These are phyloP conservation scores for Fraxinus floribunda DNA, from an alignment of 305 asterid species.

Conservation along the genomic window DNA sequence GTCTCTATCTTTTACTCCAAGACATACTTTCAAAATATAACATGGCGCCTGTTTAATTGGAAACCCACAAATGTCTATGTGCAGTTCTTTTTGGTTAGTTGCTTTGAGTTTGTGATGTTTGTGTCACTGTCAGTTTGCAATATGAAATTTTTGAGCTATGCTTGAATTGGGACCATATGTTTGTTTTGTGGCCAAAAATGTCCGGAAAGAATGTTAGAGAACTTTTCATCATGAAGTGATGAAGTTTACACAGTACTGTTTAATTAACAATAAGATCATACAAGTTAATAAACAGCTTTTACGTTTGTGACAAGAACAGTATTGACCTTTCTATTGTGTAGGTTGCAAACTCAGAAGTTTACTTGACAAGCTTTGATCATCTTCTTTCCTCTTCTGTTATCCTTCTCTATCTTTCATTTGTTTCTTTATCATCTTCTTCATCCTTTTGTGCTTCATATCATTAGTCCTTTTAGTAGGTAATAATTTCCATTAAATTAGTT, in stretches of 20 bases:
- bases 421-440: neutral
- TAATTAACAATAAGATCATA: neutral
- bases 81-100: neutral
- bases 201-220: neutral
- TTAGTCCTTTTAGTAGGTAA: neutral
- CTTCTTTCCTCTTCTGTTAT: neutral
- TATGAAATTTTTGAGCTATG: neutral
- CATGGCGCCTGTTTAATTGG: neutral
- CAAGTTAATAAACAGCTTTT: neutral
- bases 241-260: neutral
- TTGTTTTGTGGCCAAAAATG: neutral
- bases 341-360: neutral
- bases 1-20: slow-evolving; percentile 18
- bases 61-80: neutral
- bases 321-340: neutral
- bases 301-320: neutral
- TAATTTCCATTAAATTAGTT: neutral
- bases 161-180: neutral
- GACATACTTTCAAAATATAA: neutral
- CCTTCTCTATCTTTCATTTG: neutral
- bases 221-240: neutral
- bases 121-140: neutral
- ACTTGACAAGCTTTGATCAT: neutral
- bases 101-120: neutral
- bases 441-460: neutral